Base-by-base conservation (phyloP, 345 rosid species). In the Bruguiera sexangula region DNA sequence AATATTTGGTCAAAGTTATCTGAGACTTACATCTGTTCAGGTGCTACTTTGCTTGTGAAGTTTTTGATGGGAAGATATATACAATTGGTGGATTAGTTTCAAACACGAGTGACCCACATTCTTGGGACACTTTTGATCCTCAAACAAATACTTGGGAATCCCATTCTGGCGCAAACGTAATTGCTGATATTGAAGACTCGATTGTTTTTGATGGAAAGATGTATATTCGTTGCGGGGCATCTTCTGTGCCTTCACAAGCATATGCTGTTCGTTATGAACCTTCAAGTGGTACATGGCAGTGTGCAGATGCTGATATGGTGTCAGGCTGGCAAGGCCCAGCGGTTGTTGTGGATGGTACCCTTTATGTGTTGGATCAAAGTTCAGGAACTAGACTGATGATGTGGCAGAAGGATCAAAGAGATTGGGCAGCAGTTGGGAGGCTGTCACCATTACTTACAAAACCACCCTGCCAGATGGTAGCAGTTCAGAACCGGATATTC, bases 261-360 rank as follows among this genome's bases (percentile, higher is more conserved):
- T 67, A 56, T 80, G 83, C 80, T 30, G 79, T 76, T 0, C 79
- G 82, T 50, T 89, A 88, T 31, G 84, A 83, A 55, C 86, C 89
- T 58, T 78, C 69, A 3, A 78, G 63, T 29, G 78, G 84, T 34
- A 80, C 68, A 0, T 92, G 98, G 98, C 75, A 84, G 76, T 87
- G 60, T 22, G 85, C 82, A 66, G 94, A 88, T 75, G 83, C 78
- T 59, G 83, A 81, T 67, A 73, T 92, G 65, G 87, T 85, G 1
- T 83, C 85, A 19, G 97, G 97, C 62, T 92, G 94, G 96, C 78
- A 58, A 30, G 97, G 96, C 74, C 94, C 93, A 11, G 94, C 96
- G 9, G 91, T 88, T 36, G 85, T 83, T 31, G 85, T 85, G 24
- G 88, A 80, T 53, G 91, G 72, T 20, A 77, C 76, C 26, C 90